A percentile compares a stretch with the other conserved stretches of the same genome.
Evolutionary conservation across 345 rosid genomes (phyloP).

Genomic region (Durio zibethinus): DNA sequence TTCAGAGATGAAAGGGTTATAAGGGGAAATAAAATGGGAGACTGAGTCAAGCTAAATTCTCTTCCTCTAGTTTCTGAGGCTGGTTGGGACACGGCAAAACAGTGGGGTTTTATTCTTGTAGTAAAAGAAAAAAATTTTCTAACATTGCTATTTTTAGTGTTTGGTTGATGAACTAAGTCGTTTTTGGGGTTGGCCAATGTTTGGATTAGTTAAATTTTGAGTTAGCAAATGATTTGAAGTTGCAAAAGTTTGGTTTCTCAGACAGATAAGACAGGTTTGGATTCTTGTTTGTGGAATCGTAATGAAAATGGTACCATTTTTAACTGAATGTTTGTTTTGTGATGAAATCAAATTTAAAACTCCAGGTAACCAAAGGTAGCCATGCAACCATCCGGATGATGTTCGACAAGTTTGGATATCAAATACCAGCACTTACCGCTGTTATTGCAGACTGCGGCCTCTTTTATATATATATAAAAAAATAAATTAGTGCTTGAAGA

Average conservation of each 20-base stretch:
- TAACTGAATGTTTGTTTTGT: not conserved
- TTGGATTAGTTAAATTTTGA: not conserved
- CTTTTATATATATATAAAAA: too few relatives aligned
- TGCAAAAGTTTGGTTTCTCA: not conserved
- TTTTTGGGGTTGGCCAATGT: not conserved
- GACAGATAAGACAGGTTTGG: not conserved
- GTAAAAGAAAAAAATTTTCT: not conserved
- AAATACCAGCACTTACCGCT: too few relatives aligned
- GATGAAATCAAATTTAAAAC: not conserved
- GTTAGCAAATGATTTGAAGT: not conserved
- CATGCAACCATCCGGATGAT: too few relatives aligned
- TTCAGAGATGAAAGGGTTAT: conserved; percentile 17
- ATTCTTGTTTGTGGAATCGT: not conserved
- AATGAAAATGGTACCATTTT: not conserved
- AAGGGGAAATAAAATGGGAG: conserved; percentile 21
- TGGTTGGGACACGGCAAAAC: conserved; percentile 26
- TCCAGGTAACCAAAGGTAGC: too few relatives aligned
- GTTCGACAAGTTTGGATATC: too few relatives aligned
- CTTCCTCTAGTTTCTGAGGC: conserved; percentile 46
- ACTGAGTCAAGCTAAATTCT: conserved; percentile 28
- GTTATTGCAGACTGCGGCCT: too few relatives aligned
- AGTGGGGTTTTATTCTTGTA: not conserved
- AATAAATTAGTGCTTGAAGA: too few relatives aligned
- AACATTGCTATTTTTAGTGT: not conserved
- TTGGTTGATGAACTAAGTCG: not conserved